Conservation (phyloP, 495 filamentous ascomycete species). For the Xylaria palmicola region DNA sequence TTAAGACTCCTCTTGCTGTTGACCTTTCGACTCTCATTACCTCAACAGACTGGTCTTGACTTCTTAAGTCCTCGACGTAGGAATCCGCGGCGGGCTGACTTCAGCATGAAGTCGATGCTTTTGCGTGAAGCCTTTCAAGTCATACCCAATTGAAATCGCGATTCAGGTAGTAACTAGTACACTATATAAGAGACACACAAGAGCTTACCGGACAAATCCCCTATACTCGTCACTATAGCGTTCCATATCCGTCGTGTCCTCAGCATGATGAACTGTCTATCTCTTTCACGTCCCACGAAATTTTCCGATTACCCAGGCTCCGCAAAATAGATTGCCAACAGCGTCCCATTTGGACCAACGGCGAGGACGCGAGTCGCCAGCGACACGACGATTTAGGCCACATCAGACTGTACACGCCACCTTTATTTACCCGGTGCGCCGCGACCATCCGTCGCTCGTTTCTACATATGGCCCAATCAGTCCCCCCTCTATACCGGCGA, state of each 20-base stretch:
- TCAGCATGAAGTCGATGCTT: neutral
- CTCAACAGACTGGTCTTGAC: neutral
- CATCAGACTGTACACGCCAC: neutral
- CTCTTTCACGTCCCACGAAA: neutral
- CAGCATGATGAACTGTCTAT: neutral
- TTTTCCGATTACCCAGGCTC: constrained; percentile 12
- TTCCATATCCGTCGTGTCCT: neutral
- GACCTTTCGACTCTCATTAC: neutral
- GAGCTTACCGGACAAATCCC: neutral
- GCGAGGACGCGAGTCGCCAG: neutral
- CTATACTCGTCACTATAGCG: neutral
- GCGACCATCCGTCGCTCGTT: neutral
- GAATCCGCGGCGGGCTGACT: neutral
- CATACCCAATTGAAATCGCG: neutral
- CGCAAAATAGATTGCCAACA: constrained; percentile 16
- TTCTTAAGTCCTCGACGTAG: neutral
- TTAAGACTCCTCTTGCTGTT: neutral
- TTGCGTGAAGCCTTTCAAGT: neutral
- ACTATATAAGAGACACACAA: neutral
- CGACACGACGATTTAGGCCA: neutral
- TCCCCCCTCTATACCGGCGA: neutral
- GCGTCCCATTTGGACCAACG: neutral
- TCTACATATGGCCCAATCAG: neutral
- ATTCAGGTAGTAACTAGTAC: neutral
- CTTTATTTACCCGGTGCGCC: constrained; percentile 6